A percentile compares a stretch with the other conserved stretches of the same genome.
Conservation (phyloP, 768 basidiomycete genomes). For the Phylloporus sp. region DNA sequence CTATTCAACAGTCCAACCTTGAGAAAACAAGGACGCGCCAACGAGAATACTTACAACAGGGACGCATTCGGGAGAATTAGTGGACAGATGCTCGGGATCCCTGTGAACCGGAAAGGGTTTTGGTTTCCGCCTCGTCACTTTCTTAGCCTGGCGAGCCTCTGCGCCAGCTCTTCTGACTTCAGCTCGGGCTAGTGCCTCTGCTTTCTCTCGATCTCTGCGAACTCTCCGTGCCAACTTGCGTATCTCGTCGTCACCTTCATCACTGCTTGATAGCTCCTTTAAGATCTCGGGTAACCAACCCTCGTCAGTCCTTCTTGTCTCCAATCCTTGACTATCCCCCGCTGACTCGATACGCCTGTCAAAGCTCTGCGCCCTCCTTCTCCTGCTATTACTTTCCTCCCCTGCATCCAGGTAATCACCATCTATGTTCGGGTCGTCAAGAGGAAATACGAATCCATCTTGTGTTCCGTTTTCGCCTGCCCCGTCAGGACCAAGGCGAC, state of each 20-base stretch:
- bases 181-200: conserved; percentile 15
- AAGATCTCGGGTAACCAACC: conserved; percentile 35
- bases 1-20: conserved; percentile 5
- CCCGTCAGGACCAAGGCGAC: conserved; percentile 22
- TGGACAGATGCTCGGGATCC: neutral
- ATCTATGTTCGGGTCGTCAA: conserved; percentile 22
- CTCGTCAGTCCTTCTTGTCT: neutral
- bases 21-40: neutral
- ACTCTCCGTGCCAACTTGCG: conserved; percentile 31
- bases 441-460: conserved; percentile 25
- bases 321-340: neutral
- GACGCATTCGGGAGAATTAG: neutral
- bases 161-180: conserved; percentile 15
- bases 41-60: conserved; percentile 12
- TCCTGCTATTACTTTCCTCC: conserved; percentile 11
- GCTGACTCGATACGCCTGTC: neutral
- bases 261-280: conserved; percentile 36
- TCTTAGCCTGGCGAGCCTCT: conserved; percentile 15
- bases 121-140: conserved; percentile 14
- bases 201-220: conserved; percentile 28
- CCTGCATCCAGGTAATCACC: conserved; percentile 23
- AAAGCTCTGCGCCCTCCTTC: neutral
- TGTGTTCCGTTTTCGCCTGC: conserved; percentile 29
- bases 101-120: conserved; percentile 26
- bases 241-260: conserved; percentile 37